Conservation (phyloP, 768 basidiomycete genomes). For the Podaxis sp. region DNA sequence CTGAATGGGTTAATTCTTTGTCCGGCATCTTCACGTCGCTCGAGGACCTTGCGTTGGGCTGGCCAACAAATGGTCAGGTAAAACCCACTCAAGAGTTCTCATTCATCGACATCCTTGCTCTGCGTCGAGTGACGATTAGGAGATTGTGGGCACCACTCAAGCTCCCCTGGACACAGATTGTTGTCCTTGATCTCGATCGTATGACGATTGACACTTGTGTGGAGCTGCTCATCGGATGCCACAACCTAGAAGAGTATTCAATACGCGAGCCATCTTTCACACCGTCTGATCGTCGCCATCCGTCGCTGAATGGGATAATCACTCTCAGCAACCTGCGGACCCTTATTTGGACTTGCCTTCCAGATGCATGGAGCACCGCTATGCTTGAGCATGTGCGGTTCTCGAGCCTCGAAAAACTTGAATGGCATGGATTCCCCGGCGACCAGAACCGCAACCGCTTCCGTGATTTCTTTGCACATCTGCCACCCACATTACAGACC, state of each 20-base stretch:
- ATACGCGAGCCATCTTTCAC: slow-evolving; percentile 6
- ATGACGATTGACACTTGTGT: slow-evolving; percentile 10
- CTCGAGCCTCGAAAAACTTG: background rate
- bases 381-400: slow-evolving; percentile 6
- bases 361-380: slow-evolving; percentile 9
- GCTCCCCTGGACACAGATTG: slow-evolving; percentile 10
- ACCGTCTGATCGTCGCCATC: slow-evolving; percentile 12
- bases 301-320: slow-evolving; percentile 8
- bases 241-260: slow-evolving; percentile 9
- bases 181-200: slow-evolving; percentile 9
- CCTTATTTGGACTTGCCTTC: slow-evolving; percentile 6
- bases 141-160: slow-evolving; percentile 7
- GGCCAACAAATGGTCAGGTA: background rate
- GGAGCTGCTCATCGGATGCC: slow-evolving; percentile 2
- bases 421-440: slow-evolving; percentile 7
- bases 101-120: slow-evolving; percentile 1
- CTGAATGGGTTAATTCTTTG: slow-evolving; percentile 2
- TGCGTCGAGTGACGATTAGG: slow-evolving; percentile 1
- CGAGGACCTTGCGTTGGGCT: slow-evolving; percentile 2
- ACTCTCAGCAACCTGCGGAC: background rate
- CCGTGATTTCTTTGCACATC: background rate
- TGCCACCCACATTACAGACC: background rate
- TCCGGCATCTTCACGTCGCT: background rate
- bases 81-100: background rate
- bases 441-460: slow-evolving; percentile 4